Conservation (phyloP, 768 basidiomycete genomes). For the Podaxis pistillaris region DNA sequence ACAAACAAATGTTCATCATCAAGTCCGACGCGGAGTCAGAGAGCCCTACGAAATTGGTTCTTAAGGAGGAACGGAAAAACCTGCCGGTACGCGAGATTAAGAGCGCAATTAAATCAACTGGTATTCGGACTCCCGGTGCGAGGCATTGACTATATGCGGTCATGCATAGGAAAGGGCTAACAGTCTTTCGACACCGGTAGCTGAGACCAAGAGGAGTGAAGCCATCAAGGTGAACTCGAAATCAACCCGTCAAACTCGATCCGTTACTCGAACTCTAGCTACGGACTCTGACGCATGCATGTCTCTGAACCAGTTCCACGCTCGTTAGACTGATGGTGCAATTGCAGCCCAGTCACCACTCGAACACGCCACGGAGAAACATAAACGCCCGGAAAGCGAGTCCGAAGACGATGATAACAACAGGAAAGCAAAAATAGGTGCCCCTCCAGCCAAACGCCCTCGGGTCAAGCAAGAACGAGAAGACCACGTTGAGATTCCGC, state of each 20-base stretch:
- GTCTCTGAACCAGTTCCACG: not conserved
- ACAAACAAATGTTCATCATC: not conserved
- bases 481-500: not conserved
- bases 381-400: not conserved
- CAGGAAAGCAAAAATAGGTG: not conserved
- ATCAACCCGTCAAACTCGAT: not conserved
- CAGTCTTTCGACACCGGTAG: not conserved
- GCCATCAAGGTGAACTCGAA: not conserved
- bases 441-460: conserved; percentile 3
- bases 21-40: conserved; percentile 1
- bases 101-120: not conserved
- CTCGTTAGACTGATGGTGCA: not conserved
- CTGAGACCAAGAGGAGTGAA: not conserved
- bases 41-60: not conserved
- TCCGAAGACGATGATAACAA: not conserved
- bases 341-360: not conserved
- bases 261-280: not conserved
- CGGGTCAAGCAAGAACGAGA: conserved; percentile 4
- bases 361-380: not conserved
- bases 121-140: not conserved
- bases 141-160: not conserved
- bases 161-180: not conserved
- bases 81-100: not conserved
- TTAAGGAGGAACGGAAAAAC: not conserved
- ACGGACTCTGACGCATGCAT: not conserved